phyloP scores from a whole-genome alignment of 257 asterid genomes.

The Nicotiana noctiflora region DNA sequence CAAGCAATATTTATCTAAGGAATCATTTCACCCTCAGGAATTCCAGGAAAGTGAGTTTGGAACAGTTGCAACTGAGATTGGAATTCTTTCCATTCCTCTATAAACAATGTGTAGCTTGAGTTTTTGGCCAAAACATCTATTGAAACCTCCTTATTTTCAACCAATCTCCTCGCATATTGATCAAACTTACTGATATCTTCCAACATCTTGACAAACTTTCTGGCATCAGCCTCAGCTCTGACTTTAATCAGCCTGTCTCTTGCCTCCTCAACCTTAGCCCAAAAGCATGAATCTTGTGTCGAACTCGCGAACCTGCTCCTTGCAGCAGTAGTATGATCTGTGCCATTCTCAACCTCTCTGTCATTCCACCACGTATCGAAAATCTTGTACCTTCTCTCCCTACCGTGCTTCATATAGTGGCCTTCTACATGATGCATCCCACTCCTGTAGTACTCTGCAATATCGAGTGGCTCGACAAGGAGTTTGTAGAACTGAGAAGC shows the following conservation, averaged over 20 bases:
- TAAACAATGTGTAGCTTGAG: conserved; percentile 69
- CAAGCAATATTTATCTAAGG: neutral
- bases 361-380: conserved; percentile 88
- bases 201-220: conserved; percentile 19
- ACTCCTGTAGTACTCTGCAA: conserved; percentile 66
- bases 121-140: conserved; percentile 62
- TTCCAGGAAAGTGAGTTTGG: conserved; percentile 35
- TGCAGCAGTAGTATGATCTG: conserved; percentile 13
- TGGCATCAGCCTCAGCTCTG: conserved; percentile 40
- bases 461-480: conserved; percentile 84
- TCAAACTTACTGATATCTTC: conserved; percentile 53
- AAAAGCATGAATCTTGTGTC: conserved; percentile 86
- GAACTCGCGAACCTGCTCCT: conserved; percentile 64
- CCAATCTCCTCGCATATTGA: conserved; percentile 48
- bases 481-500: conserved; percentile 68
- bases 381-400: conserved; percentile 61
- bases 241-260: conserved; percentile 36
- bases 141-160: conserved; percentile 71
- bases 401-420: conserved; percentile 64
- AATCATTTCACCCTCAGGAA: conserved; percentile 5
- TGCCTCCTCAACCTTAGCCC: conserved; percentile 89
- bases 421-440: conserved; percentile 62
- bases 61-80: conserved; percentile 38
- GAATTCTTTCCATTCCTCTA: conserved; percentile 48
- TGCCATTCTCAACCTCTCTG: conserved; percentile 32